Base-by-base conservation (phyloP, 2,329 filamentous ascomycete genomes). In the Verticillium longisporum region DNA sequence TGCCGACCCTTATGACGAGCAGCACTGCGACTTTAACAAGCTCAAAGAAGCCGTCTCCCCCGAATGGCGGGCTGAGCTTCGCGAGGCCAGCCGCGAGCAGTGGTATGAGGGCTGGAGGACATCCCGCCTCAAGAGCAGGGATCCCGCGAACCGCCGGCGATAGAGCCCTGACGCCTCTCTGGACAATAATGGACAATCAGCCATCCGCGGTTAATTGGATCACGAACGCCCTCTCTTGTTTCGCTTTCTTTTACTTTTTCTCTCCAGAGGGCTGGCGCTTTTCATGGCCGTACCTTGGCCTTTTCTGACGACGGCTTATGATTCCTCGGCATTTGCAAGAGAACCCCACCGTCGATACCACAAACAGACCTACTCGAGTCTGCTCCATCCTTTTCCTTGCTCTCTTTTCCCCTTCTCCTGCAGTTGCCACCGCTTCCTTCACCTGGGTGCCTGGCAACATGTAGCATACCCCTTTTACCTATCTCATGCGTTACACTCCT, bases 81-180 rank as follows among this genome's bases (percentile, higher is more conserved):
- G 94, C 63, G 92, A 97, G 74, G 90, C 92, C 59, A 96, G 92
- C 73, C 86, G 92, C 61, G 92, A 96, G 71, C 85, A 92, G 68
- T 97, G 92, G 91, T 98, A 98, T 69, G 94, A 98, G 75, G 88
- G 90, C 68, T 98, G 94, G 95, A 87, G 95, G 75, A 97, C 86
- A 9, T 88, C 79, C 75, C 80, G 85, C 61, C 81, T 88, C 66
- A 87, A 87, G 75, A 77, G 80, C 64, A 78, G 80, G 61, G 77
- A 82, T 61, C 69, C 75, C n/a, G 68, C 73, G 18, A 70, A 71
- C 64, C 72, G 71, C 62, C 71, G 70, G 56, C 68, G 73, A 69
- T 77, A 71, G 68, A 62, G 41, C 50, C 21, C 58, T 56, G 54
- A 34, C 53, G 55, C 15, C 57, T 60, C 55, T 38, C 56, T 21